These are phyloP conservation scores for Wickerhamiella dianesei DNA, from an alignment of 805 yeast genomes.

Conservation along the genomic window DNA sequence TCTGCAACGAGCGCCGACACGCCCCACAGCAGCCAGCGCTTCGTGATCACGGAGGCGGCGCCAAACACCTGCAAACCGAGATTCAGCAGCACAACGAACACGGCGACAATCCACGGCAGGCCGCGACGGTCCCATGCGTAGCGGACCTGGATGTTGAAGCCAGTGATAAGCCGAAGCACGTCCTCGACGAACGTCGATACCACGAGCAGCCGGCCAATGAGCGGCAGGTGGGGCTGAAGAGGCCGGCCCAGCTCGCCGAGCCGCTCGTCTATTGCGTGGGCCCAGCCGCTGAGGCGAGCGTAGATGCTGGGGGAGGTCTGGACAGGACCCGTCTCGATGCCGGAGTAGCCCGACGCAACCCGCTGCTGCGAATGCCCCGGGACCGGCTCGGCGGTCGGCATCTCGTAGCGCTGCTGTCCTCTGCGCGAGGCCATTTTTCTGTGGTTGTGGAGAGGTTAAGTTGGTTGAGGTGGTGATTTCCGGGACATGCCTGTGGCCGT, in stretches of 20 bases:
- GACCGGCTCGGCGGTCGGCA: constrained; percentile 7
- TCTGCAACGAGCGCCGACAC: constrained; percentile 56
- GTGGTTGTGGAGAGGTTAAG: not conserved
- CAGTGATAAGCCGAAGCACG: constrained; percentile 64
- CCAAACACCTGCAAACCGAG: constrained; percentile 59
- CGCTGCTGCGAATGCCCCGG: constrained; percentile 6
- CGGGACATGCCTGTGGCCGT: too few relatives aligned
- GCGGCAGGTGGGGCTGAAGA: constrained; percentile 46
- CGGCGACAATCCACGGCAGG: constrained; percentile 61
- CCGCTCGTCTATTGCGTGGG: constrained; percentile 22
- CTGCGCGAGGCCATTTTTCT: constrained; percentile 4
- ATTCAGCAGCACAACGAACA: constrained; percentile 52
- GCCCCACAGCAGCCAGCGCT: constrained; percentile 56
- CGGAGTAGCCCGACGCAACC: constrained; percentile 6
- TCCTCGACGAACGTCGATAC: constrained; percentile 93
- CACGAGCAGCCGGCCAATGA: constrained; percentile 75
- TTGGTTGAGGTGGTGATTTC: too few relatives aligned
- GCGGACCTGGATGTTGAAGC: constrained; percentile 84
- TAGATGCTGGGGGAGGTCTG: constrained; percentile 4
- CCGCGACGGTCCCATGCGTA: constrained; percentile 71
- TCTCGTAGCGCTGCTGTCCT: constrained; percentile 10
- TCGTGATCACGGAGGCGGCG: constrained; percentile 54
- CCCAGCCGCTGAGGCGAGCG: constrained; percentile 12
- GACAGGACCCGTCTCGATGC: not conserved
- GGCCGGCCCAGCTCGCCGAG: constrained; percentile 26